These are phyloP conservation scores for Fusarium udum DNA, from an alignment of 2,329 filamentous ascomycete species.

Conservation along the genomic window DNA sequence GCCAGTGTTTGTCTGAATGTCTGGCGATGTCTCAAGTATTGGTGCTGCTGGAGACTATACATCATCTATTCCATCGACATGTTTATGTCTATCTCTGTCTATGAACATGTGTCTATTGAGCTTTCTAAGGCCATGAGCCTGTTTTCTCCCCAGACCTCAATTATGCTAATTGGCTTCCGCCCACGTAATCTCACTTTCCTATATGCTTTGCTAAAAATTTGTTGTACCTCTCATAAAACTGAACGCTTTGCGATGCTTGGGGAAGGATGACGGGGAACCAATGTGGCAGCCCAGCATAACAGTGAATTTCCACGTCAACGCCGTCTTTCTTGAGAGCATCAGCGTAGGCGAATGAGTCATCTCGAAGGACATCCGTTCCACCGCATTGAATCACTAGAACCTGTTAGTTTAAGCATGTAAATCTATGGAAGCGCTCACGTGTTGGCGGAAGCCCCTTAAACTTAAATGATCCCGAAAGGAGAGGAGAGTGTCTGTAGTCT, in stretches of 20 bases:
- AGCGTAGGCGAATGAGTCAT: slow-evolving; percentile 34
- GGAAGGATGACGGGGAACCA: slow-evolving; percentile 27
- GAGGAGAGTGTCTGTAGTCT: slow-evolving; percentile 36
- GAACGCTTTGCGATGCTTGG: not conserved
- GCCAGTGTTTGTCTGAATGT: not conserved
- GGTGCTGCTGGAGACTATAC: not conserved
- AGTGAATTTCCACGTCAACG: slow-evolving; percentile 25
- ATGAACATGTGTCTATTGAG: not conserved
- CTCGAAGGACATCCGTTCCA: slow-evolving; percentile 32
- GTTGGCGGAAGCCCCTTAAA: slow-evolving; percentile 27
- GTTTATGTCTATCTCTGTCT: too few species aligned
- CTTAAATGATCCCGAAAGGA: slow-evolving; percentile 24
- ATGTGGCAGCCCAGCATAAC: slow-evolving; percentile 38
- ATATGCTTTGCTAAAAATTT: not conserved
- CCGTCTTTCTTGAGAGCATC: slow-evolving; percentile 23
- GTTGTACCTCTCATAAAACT: slow-evolving; percentile 21
- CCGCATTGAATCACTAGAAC: slow-evolving; percentile 31
- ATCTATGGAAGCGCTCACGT: not conserved
- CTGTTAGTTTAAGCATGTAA: fast-evolving
- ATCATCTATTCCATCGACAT: not conserved
- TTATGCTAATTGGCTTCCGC: not conserved
- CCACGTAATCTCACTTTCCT: too few species aligned
- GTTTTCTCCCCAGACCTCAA: too few species aligned
- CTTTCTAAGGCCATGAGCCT: not conserved
- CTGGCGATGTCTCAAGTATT: too few species aligned